Evolutionary conservation across 371 early-diverging fungal genomes (phyloP).

Genomic region (Apophysomyces elegans): DNA sequence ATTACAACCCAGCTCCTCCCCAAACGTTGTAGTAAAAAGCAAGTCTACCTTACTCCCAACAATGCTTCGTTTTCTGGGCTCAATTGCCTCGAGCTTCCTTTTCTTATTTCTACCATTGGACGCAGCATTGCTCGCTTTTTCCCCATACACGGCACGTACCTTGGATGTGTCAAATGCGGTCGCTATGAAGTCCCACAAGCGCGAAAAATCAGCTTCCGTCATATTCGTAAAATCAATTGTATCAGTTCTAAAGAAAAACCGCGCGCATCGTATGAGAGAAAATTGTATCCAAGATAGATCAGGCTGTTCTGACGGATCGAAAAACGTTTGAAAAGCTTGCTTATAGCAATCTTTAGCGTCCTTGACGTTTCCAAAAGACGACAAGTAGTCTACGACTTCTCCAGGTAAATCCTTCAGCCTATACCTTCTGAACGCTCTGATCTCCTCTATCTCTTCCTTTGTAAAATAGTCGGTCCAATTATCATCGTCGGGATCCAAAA

Average conservation of each 20-base stretch:
- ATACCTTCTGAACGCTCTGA: slow-evolving; percentile 1
- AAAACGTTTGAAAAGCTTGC: slow-evolving; percentile 1
- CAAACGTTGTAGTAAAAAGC: slow-evolving; percentile 1
- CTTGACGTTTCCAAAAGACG: background rate
- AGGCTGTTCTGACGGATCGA: background rate
- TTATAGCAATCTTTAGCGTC: background rate
- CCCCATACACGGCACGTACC: background rate
- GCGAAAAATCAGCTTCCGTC: slow-evolving; percentile 1
- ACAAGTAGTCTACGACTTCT: slow-evolving; percentile 2
- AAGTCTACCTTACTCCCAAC: background rate
- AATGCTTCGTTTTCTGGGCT: background rate
- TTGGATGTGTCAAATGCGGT: slow-evolving; percentile 5
- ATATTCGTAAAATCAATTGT: background rate
- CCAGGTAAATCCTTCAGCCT: slow-evolving; percentile 10
- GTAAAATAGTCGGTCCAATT: slow-evolving; percentile 10
- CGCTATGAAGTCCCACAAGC: background rate
- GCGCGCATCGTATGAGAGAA: background rate
- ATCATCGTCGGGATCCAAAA: slow-evolving; percentile 15
- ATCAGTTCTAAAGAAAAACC: slow-evolving; percentile 2
- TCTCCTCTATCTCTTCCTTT: slow-evolving; percentile 3
- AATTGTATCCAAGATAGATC: slow-evolving; percentile 2
- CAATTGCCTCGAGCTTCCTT: background rate
- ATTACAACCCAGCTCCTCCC: background rate
- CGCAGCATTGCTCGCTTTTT: background rate
- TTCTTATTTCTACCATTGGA: background rate